Evolutionary conservation across 305 asterid genomes (phyloP).

Genomic region (Fraxinus sp.): DNA sequence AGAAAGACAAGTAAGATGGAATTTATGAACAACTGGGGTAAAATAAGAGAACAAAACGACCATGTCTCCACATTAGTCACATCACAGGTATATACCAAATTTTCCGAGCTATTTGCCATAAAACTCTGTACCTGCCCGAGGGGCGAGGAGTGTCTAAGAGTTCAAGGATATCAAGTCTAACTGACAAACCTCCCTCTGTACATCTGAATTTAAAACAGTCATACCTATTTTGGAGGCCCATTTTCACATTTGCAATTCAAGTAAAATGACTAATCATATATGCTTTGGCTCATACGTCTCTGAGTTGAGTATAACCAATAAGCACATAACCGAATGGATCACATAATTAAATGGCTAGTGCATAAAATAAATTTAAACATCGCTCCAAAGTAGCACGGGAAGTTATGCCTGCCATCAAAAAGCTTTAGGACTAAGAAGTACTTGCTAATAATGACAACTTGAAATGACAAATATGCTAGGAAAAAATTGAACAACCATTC

Average conservation of each 20-base stretch:
- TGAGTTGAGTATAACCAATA: background rate
- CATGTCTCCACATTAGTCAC: background rate
- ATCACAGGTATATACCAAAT: background rate
- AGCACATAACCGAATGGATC: background rate
- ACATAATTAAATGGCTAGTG: background rate
- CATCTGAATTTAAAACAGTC: background rate
- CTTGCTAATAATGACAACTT: background rate
- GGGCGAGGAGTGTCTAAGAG: background rate
- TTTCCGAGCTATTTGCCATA: background rate
- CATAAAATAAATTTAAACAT: background rate
- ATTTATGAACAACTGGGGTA: background rate
- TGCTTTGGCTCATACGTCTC: background rate
- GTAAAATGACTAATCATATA: background rate
- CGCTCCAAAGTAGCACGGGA: background rate
- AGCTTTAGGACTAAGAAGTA: background rate
- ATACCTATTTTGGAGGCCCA: background rate
- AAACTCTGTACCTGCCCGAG: background rate
- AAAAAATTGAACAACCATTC: background rate
- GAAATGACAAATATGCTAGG: background rate
- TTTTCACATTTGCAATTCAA: background rate
- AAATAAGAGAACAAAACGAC: background rate
- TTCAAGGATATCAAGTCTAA: background rate
- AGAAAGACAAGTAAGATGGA: background rate
- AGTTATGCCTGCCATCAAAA: background rate
- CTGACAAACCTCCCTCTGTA: background rate